Base-by-base conservation (phyloP, 164 flowering plant species). In the Nelumbo lutea region DNA sequence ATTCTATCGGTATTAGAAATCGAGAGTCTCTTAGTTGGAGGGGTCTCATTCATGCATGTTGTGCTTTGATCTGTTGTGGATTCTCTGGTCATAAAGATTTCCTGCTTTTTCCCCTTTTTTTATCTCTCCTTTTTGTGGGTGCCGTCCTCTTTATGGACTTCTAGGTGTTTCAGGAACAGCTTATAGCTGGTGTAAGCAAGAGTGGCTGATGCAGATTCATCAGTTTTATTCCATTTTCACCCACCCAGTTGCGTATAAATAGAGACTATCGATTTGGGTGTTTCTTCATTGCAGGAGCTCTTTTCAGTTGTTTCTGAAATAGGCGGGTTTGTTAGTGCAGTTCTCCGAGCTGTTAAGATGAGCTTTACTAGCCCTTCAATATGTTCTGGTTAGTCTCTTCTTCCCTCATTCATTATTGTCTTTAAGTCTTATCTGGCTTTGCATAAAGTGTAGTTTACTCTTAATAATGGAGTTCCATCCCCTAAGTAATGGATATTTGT, bases 321-420 rank as follows among this genome's bases (percentile, higher is more conserved):
- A 68, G 70, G 66, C 44, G 51, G 76, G 61, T 61, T 72, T 42
- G 44, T 59, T 45, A 64, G 78, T 62, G 62, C 69, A 61, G 48
- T 64, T 64, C 65, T 42, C 59, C 56, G 38, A 64, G 65, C 45
- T 13, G 50, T 61, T n/a, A 75, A 77, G 63, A 95, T 91, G 96
- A 91, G 94, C 88, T 85, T 81, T 68, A 65, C 83, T 55, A 83
- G 84, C 73, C 74, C 76, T 59, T 78, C 89, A 44, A 68, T 76
- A 76, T 79, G 93, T 68, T 90, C 97, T 78, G 98, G 97, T 94
- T 79, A 73, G 94, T 80, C 59, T 61, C 62, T 53, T 11, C 14
- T 53, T 11, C 14, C 57, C 57, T 53, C 14, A 2, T 51, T 6
- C 9, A 9, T 40, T 2, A 9, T 61, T 59, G 14, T 38, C n/a